Percentiles rank a stretch among this genome's conserved stretches.
phyloP scores from a whole-genome alignment of 352 stramenopile genomes.

The Pythium folliculosum region DNA sequence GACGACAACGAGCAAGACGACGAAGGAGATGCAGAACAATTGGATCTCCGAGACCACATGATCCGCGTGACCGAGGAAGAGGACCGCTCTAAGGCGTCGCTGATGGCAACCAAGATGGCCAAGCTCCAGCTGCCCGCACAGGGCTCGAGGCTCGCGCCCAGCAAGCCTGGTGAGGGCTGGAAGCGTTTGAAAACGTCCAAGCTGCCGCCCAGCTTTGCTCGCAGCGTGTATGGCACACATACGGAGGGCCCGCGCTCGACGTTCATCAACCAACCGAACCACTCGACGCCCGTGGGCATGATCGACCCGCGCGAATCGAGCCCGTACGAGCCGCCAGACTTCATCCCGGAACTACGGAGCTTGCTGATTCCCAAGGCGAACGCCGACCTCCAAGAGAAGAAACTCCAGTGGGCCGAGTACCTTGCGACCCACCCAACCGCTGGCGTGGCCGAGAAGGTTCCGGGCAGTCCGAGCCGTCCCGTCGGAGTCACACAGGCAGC shows the following conservation, averaged over 20 bases:
- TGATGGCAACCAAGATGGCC: slow-evolving; percentile 61
- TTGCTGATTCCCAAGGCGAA: slow-evolving; percentile 55
- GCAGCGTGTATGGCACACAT: slow-evolving; percentile 52
- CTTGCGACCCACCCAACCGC: slow-evolving; percentile 18
- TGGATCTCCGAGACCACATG: slow-evolving; percentile 53
- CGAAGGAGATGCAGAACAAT: slow-evolving; percentile 34
- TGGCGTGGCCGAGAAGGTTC: neutral
- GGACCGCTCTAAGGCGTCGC: slow-evolving; percentile 46
- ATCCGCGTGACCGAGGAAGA: slow-evolving; percentile 46
- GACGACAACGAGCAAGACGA: slow-evolving; percentile 30
- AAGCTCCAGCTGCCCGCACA: slow-evolving; percentile 50
- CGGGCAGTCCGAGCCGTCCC: neutral
- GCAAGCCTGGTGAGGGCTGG: slow-evolving; percentile 60
- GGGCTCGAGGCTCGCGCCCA: slow-evolving; percentile 15
- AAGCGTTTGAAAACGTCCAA: slow-evolving; percentile 65
- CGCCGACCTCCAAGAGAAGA: slow-evolving; percentile 65
- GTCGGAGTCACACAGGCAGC: slow-evolving; percentile 15
- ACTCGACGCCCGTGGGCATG: slow-evolving; percentile 63
- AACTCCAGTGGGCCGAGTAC: slow-evolving; percentile 47
- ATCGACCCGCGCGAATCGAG: slow-evolving; percentile 65
- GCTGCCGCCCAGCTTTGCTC: slow-evolving; percentile 61
- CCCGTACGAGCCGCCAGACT: slow-evolving; percentile 58
- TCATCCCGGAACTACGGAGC: slow-evolving; percentile 58
- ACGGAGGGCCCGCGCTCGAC: slow-evolving; percentile 58
- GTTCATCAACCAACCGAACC: slow-evolving; percentile 72